Percentiles rank a stretch among this genome's conserved stretches.
These are phyloP conservation scores for Zygoascus meyerae DNA, from an alignment of 1,139 yeast species.

Conservation along the genomic window DNA sequence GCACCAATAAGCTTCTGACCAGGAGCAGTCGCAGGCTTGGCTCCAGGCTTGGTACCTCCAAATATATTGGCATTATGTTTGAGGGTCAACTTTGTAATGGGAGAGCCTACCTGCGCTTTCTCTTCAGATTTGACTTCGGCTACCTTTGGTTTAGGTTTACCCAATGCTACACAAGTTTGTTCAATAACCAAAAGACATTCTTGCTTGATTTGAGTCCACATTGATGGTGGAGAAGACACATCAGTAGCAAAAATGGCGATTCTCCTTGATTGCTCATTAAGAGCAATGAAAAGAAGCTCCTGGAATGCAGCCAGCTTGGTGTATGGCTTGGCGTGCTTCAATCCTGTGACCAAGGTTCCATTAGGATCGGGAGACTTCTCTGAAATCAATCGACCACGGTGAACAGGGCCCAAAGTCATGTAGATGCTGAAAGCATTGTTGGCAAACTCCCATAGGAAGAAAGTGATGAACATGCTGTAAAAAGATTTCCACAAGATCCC, in stretches of 20 bases:
- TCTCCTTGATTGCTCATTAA: slow-evolving; percentile 30
- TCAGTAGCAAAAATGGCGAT: slow-evolving; percentile 31
- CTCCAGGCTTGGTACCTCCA: slow-evolving; percentile 2
- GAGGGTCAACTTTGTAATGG: slow-evolving; percentile 9
- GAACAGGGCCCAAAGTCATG: slow-evolving; percentile 76
- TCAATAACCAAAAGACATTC: slow-evolving; percentile 21
- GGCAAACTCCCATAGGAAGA: slow-evolving; percentile 53
- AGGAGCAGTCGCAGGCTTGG: slow-evolving; percentile 2
- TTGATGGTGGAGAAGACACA: slow-evolving; percentile 25
- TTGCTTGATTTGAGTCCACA: slow-evolving; percentile 23
- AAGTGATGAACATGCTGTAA: slow-evolving; percentile 38
- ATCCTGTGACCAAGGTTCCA: slow-evolving; percentile 67
- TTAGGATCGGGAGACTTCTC: slow-evolving; percentile 65
- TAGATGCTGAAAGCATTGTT: slow-evolving; percentile 66
- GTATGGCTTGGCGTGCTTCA: slow-evolving; percentile 47
- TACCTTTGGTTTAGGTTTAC: slow-evolving; percentile 15
- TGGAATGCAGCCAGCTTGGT: slow-evolving; percentile 40
- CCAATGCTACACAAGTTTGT: slow-evolving; percentile 12
- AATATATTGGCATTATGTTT: slow-evolving; percentile 19
- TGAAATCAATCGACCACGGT: slow-evolving; percentile 65
- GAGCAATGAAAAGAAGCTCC: slow-evolving; percentile 33
- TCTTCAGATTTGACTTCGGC: slow-evolving; percentile 11
- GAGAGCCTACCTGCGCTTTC: slow-evolving; percentile 5
- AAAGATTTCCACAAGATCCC: slow-evolving; percentile 36
- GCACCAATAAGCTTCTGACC: slow-evolving; percentile 18